Conservation (phyloP, 148 eudicot genomes). For the Arbutus unedo region DNA sequence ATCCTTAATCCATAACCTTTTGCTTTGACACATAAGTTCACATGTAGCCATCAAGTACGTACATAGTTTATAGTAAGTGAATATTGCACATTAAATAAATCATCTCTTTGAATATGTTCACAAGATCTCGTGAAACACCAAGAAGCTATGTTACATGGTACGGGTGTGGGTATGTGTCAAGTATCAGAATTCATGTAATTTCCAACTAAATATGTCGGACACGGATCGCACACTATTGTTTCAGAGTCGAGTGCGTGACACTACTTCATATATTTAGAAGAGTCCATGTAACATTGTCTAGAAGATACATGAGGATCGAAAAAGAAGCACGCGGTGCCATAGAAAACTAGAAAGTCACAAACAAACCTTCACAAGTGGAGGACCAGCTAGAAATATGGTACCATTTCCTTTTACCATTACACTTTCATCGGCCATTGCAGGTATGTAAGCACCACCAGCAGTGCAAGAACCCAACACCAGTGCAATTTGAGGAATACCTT, state of each 20-base stretch:
- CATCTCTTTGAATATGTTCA: neutral
- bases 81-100: neutral
- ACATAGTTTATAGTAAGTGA: neutral
- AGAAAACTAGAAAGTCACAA: slow-evolving; percentile 10
- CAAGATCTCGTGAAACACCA: neutral
- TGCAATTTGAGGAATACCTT: slow-evolving; percentile 95
- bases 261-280: too few species aligned
- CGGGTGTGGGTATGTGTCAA: neutral
- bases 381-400: slow-evolving; percentile 97
- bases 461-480: slow-evolving; percentile 96
- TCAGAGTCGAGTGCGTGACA: neutral
- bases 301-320: neutral
- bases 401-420: slow-evolving; percentile 99
- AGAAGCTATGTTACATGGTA: neutral
- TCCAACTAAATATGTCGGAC: neutral
- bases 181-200: neutral
- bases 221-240: neutral
- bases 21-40: slow-evolving; percentile 14
- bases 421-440: slow-evolving; percentile 99
- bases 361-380: slow-evolving; percentile 98
- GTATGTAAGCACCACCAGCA: slow-evolving; percentile 98
- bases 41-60: neutral
- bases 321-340: neutral
- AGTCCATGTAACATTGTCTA: neutral
- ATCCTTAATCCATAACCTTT: slow-evolving; percentile 21